These are phyloP conservation scores for Cylindrotheca fusiformis DNA, from an alignment of 108 stramenopile genomes.

Conservation along the genomic window DNA sequence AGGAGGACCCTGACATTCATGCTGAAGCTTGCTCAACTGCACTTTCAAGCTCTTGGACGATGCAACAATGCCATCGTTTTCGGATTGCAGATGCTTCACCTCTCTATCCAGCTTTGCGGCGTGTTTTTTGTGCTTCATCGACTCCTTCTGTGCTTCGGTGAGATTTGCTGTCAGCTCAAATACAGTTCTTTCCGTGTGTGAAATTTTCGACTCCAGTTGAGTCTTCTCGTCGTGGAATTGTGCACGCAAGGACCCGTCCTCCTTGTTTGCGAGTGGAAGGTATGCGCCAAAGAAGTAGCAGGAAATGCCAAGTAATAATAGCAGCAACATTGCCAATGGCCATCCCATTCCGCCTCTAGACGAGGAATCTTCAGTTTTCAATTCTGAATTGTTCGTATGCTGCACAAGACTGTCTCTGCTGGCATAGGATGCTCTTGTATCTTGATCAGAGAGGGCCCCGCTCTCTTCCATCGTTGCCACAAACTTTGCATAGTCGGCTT, in stretches of 20 bases:
- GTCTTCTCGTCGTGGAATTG: background rate
- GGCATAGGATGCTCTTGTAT: no score
- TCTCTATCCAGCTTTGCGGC: background rate
- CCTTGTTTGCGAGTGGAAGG: background rate
- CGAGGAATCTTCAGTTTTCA: no score
- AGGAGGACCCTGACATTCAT: no score
- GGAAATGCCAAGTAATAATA: background rate
- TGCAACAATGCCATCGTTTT: no score
- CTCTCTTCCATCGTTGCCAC: no score
- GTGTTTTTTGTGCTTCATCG: background rate
- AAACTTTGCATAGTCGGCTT: no score
- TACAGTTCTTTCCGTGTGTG: background rate
- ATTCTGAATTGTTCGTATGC: no score
- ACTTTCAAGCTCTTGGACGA: no score
- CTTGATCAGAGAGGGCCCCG: no score
- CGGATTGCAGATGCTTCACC: background rate
- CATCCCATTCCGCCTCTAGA: no score
- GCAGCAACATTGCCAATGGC: background rate
- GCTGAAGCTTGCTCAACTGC: no score
- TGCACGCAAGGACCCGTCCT: background rate
- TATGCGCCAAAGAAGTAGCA: background rate
- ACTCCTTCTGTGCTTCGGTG: background rate
- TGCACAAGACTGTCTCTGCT: no score
- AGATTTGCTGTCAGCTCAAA: background rate
- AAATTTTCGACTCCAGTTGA: background rate